Percentiles rank a stretch among this genome's conserved stretches.
phyloP scores from a whole-genome alignment of 164 flowering plant species.

The Vitis rupestris region DNA sequence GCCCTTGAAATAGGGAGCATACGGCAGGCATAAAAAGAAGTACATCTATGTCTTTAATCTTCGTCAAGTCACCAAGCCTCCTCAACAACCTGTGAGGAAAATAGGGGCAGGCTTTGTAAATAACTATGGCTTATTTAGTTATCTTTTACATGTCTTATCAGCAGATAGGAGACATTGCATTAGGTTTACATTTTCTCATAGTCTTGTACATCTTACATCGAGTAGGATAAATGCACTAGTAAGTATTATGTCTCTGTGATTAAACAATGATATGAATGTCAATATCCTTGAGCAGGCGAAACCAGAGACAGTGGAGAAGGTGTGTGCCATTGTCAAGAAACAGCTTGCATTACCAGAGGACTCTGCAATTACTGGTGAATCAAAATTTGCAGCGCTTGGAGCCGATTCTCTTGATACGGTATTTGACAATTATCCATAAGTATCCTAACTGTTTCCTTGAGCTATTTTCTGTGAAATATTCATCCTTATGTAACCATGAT shows the following conservation, averaged over 20 bases:
- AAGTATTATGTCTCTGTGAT: neutral
- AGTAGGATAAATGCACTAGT: neutral
- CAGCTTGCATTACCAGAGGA: constrained; percentile 58
- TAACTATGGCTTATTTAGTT: too few species aligned
- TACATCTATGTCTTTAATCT: too few species aligned
- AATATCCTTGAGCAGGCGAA: constrained; percentile 53
- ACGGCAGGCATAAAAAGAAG: too few species aligned
- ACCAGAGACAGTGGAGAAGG: constrained; percentile 69
- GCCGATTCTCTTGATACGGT: constrained; percentile 91
- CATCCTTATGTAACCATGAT: too few species aligned
- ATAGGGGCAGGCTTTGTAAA: too few species aligned
- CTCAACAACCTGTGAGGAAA: too few species aligned
- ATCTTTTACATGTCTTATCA: too few species aligned
- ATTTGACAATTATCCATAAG: neutral
- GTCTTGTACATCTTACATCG: neutral
- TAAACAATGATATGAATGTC: neutral
- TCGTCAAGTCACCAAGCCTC: too few species aligned
- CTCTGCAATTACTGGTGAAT: constrained; percentile 40
- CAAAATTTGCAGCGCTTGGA: constrained; percentile 65
- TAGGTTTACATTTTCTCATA: neutral
- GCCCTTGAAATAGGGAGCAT: too few species aligned
- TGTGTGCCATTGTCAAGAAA: constrained; percentile 57
- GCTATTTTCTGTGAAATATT: too few species aligned
- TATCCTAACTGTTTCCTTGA: too few species aligned
- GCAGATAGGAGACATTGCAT: neutral